These are phyloP conservation scores for Cinchona pubescens DNA, from an alignment of 257 asterid species.

Conservation along the genomic window DNA sequence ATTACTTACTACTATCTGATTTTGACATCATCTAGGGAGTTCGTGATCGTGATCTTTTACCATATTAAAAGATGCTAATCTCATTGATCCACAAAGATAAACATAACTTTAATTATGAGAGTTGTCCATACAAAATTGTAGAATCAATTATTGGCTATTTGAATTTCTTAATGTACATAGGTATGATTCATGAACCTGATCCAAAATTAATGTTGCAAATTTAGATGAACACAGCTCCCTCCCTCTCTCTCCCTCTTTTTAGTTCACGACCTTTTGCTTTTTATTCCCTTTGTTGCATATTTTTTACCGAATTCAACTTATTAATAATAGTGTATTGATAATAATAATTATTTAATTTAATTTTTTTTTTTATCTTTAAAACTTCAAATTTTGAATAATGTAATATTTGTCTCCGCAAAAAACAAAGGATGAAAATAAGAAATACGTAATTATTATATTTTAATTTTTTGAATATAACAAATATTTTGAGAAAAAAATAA, in stretches of 20 bases:
- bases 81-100: not conserved
- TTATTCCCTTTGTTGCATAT: too few relatives aligned
- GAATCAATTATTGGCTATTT: not conserved
- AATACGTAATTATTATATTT: too few relatives aligned
- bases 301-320: too few relatives aligned
- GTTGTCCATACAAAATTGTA: not conserved
- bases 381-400: too few relatives aligned
- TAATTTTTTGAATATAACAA: too few relatives aligned
- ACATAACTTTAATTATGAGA: not conserved
- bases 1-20: not conserved
- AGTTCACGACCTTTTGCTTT: not conserved
- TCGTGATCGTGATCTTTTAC: not conserved
- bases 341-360: too few relatives aligned
- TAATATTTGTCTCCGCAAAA: too few relatives aligned
- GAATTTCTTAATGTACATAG: not conserved
- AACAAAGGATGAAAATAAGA: too few relatives aligned
- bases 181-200: constrained; percentile 1
- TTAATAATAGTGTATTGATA: too few relatives aligned
- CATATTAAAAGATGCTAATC: not conserved
- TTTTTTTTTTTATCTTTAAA: too few relatives aligned
- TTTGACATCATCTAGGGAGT: not conserved
- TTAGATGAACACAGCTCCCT: not conserved
- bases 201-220: not conserved
- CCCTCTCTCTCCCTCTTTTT: not conserved
- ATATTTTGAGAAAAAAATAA: too few relatives aligned